A percentile compares a stretch with the other conserved stretches of the same genome.
phyloP scores from a whole-genome alignment of 768 basidiomycete genomes.

The Lyophyllum atratum region DNA sequence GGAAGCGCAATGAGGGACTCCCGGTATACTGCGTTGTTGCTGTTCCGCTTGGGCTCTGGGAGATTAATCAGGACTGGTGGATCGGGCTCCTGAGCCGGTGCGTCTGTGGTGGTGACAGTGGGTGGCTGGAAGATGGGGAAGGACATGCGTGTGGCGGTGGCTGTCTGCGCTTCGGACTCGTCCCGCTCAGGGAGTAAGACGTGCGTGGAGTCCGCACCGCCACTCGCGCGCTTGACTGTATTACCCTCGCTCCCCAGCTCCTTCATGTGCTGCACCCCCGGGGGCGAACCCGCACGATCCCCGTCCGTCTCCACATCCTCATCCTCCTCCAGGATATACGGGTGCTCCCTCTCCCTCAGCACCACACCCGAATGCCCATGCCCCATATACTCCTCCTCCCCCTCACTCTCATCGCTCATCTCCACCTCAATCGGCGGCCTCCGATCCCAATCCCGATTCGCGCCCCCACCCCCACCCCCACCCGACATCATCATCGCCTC shows the following conservation, averaged over 20 bases:
- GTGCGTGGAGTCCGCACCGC: constrained; percentile 13
- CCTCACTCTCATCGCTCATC: constrained; percentile 81
- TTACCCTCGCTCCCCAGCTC: constrained; percentile 3
- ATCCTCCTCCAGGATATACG: constrained; percentile 72
- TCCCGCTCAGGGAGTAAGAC: constrained; percentile 29
- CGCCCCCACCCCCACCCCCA: constrained; percentile 24
- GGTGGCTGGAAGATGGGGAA: constrained; percentile 28
- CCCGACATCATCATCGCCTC: constrained; percentile 45
- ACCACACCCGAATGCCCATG: constrained; percentile 36
- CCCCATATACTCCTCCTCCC: constrained; percentile 47
- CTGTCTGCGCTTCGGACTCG: constrained; percentile 33
- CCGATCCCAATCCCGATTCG: constrained; percentile 26
- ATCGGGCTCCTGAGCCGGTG: constrained; percentile 28
- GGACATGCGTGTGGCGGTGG: constrained; percentile 36
- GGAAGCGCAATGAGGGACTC: constrained; percentile 28
- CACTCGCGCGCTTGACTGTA: constrained; percentile 2
- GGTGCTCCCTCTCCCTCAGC: constrained; percentile 49
- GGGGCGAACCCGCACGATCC: constrained; percentile 17
- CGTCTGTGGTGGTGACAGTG: constrained; percentile 11
- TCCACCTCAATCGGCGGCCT: constrained; percentile 75
- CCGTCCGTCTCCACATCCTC: constrained; percentile 48
- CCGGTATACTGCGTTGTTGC: constrained; percentile 25
- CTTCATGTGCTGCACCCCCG: constrained; percentile 1
- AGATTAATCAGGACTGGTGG: constrained; percentile 22
- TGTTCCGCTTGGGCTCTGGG: constrained; percentile 17